Conservation (phyloP, 1,284 basidiomycete species). For the Inonotus hispidus region DNA sequence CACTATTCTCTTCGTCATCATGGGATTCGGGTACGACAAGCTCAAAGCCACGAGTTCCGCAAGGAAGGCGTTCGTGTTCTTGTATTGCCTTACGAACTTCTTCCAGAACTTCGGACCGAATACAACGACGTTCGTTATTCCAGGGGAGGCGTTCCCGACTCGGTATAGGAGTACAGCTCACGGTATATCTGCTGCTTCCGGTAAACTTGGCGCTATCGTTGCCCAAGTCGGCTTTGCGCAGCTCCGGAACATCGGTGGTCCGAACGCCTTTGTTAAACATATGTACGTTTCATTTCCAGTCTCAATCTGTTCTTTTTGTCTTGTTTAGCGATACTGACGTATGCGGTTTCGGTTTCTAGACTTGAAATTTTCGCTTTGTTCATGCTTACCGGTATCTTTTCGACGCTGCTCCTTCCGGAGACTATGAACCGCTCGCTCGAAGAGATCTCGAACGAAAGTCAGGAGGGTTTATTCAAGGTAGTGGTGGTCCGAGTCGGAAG, state of each 20-base stretch:
- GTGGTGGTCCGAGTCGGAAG: conserved; percentile 10
- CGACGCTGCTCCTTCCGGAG: conserved; percentile 58
- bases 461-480: conserved; percentile 36
- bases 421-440: conserved; percentile 55
- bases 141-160: conserved; percentile 72
- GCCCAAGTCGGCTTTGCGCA: conserved; percentile 57
- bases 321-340: conserved; percentile 21
- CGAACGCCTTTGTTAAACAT: conserved; percentile 33
- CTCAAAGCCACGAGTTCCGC: conserved; percentile 38
- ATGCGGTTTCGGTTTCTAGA: not conserved
- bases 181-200: conserved; percentile 64
- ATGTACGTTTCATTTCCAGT: conserved; percentile 28
- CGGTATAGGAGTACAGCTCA: conserved; percentile 68
- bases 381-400: conserved; percentile 56
- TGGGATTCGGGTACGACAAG: conserved; percentile 53
- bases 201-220: conserved; percentile 65
- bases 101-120: conserved; percentile 64
- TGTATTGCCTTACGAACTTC: conserved; percentile 58
- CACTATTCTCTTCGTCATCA: conserved; percentile 44
- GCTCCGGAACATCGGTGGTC: conserved; percentile 45
- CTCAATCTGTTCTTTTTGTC: not conserved
- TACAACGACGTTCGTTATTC: conserved; percentile 68
- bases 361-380: conserved; percentile 51
- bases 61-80: conserved; percentile 49
- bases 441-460: conserved; percentile 49